Base-by-base conservation (phyloP, 305 asterid genomes). In the Ilex paraguariensis region DNA sequence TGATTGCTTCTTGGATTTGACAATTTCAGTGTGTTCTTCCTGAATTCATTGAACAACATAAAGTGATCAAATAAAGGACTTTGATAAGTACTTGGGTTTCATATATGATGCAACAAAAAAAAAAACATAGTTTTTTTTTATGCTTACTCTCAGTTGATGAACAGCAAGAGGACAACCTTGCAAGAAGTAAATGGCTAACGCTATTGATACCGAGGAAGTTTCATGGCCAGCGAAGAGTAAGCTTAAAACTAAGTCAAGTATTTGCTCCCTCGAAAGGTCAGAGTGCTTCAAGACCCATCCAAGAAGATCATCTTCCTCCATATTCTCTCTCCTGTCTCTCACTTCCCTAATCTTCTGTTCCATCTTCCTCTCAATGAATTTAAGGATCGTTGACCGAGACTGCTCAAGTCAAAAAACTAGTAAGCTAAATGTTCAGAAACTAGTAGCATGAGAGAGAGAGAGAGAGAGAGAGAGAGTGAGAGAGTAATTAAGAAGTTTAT, bases 211-310 rank as follows among this genome's bases (percentile, higher is more conserved):
- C 30, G 98, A 88, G 51, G 98, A 83, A 17, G 98, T 91, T 72
- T 91, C 98, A 66, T 91, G 98, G 1, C 98, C 98, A 46, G 96
- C 96, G 57, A 91, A 91, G 13, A 91, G 70, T 59, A 91, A 79
- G 75, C 96, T 91, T 50, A 91, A 72, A 6, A 91, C 86, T 56
- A 88, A 76, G 72, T 91, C 98, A 33, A 83, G 82, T 59, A 91
- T 86, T 54, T 90, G 98, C 21, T 91, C 98, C 63, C 84, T 91
- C 0, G 90, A 86, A 5, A 91, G 91, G 64, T 75, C 70, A 0
- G 98, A 84, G 51, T 91, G 79, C 63, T 83, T 84, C 62, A 86
- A 64, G 4, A 84, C 96, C 98, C 98, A 91, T 10, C 94, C 95
- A 9, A 91, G 85, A 14, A 91, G 74, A 74, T 91, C 98, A 7